Percentiles rank a stretch among this genome's conserved stretches.
These are phyloP conservation scores for Panellus pusillus DNA, from an alignment of 768 basidiomycete genomes.

Conservation along the genomic window DNA sequence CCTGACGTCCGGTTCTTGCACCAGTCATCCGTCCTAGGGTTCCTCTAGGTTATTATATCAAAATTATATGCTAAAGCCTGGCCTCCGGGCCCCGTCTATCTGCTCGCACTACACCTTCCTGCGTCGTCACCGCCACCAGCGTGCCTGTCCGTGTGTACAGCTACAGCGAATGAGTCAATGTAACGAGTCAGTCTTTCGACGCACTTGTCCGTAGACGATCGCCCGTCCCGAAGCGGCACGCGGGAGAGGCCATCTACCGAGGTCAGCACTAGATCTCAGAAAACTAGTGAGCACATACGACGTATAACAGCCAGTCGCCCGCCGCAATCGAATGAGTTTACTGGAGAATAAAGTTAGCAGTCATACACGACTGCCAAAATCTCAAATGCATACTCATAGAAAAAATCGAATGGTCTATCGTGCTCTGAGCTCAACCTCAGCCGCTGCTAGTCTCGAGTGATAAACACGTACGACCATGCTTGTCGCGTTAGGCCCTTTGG, in stretches of 20 bases:
- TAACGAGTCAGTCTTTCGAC: constrained; percentile 22
- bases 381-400: constrained; percentile 54
- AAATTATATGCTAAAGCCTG: constrained; percentile 5
- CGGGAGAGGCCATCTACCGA: constrained; percentile 61
- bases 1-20: neutral
- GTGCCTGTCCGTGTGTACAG: constrained; percentile 67
- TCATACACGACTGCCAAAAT: neutral
- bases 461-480: constrained; percentile 58
- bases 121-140: constrained; percentile 73
- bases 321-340: constrained; percentile 73
- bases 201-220: constrained; percentile 69
- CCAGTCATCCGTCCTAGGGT: too few species aligned
- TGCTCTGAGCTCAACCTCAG: neutral
- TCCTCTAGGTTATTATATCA: neutral
- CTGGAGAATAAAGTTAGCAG: constrained; percentile 38
- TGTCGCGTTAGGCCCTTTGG: constrained; percentile 49
- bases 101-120: constrained; percentile 77
- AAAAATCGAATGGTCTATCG: constrained; percentile 68
- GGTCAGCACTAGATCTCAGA: neutral
- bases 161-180: constrained; percentile 32
- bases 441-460: too few species aligned
- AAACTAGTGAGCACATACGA: constrained; percentile 44
- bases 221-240: constrained; percentile 65
- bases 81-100: constrained; percentile 44
- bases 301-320: constrained; percentile 80